A percentile compares a stretch with the other conserved stretches of the same genome.
Evolutionary conservation across 2,329 filamentous ascomycete genomes (phyloP).

Genomic region (Diplocarpon rosae): DNA sequence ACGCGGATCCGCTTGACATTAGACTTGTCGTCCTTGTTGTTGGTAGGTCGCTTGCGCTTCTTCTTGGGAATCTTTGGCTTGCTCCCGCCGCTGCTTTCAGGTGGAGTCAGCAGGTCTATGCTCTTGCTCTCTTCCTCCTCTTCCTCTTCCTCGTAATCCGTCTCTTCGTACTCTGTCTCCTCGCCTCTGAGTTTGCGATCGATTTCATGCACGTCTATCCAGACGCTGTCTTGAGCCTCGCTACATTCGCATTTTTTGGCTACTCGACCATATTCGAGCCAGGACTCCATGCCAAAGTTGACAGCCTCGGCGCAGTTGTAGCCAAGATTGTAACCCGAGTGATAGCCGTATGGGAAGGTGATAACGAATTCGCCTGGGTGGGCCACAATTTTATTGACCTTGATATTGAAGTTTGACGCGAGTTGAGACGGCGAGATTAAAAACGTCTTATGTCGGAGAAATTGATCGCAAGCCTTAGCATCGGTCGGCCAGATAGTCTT

Average conservation of each 20-base stretch:
- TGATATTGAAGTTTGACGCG: slow-evolving; percentile 82
- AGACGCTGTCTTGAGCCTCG: slow-evolving; percentile 90
- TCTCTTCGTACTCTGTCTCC: slow-evolving; percentile 72
- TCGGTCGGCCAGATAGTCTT: slow-evolving; percentile 89
- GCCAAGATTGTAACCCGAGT: slow-evolving; percentile 93
- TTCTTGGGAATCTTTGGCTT: slow-evolving; percentile 47
- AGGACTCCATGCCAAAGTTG: slow-evolving; percentile 92
- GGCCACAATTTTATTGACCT: slow-evolving; percentile 89
- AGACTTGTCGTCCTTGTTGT: slow-evolving; percentile 31
- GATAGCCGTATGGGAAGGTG: slow-evolving; percentile 96
- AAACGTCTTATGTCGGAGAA: slow-evolving; percentile 94
- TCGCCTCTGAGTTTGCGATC: slow-evolving; percentile 89
- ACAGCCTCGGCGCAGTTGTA: slow-evolving; percentile 99
- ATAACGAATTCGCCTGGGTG: slow-evolving; percentile 97
- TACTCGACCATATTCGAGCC: slow-evolving; percentile 89
- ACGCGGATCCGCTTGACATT: slow-evolving; percentile 65
- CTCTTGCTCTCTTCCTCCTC: slow-evolving; percentile 49
- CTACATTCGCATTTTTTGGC: slow-evolving; percentile 96
- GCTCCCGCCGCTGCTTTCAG: slow-evolving; percentile 56
- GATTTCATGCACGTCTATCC: slow-evolving; percentile 94
- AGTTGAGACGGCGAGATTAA: slow-evolving; percentile 86
- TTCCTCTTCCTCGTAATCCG: slow-evolving; percentile 57
- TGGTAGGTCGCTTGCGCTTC: slow-evolving; percentile 57
- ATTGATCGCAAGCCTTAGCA: slow-evolving; percentile 91
- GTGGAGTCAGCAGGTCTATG: slow-evolving; percentile 68